A percentile compares a stretch with the other conserved stretches of the same genome.
These are phyloP conservation scores for Abelmoschus esculentus DNA, from an alignment of 345 rosid species.

Conservation along the genomic window DNA sequence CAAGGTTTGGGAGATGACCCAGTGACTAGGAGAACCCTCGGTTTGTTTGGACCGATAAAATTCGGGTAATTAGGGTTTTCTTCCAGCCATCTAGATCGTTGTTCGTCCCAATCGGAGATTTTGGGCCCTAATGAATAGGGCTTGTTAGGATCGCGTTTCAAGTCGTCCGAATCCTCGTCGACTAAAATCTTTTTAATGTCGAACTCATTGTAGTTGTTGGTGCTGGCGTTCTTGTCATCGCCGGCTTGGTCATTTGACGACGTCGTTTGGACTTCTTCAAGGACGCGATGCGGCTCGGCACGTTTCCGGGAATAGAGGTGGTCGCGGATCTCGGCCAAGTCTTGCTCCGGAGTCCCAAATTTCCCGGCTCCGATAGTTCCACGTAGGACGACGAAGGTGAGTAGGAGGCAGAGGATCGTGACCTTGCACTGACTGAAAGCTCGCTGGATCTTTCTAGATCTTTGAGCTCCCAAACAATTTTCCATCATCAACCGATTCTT, in stretches of 20 bases:
- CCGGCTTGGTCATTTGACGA: neutral
- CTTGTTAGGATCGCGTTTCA: neutral
- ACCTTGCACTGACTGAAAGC: neutral
- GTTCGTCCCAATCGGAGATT: neutral
- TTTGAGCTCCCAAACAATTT: neutral
- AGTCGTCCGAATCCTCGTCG: neutral
- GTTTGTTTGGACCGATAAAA: neutral
- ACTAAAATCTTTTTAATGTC: neutral
- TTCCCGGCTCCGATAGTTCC: neutral
- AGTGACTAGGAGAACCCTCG: neutral
- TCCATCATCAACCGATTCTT: neutral
- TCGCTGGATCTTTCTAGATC: neutral
- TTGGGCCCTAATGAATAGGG: neutral
- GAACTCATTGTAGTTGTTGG: neutral
- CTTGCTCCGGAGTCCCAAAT: neutral
- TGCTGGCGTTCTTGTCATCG: neutral
- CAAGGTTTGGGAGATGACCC: neutral
- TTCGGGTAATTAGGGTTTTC: neutral
- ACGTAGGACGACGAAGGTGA: neutral
- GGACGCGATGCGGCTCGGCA: neutral
- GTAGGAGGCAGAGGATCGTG: neutral
- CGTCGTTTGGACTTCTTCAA: neutral
- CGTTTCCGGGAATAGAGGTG: neutral
- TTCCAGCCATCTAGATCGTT: neutral
- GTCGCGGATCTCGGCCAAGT: neutral